Evolutionary conservation across 495 filamentous ascomycete genomes (phyloP).

Genomic region (Cetradonia linearis): DNA sequence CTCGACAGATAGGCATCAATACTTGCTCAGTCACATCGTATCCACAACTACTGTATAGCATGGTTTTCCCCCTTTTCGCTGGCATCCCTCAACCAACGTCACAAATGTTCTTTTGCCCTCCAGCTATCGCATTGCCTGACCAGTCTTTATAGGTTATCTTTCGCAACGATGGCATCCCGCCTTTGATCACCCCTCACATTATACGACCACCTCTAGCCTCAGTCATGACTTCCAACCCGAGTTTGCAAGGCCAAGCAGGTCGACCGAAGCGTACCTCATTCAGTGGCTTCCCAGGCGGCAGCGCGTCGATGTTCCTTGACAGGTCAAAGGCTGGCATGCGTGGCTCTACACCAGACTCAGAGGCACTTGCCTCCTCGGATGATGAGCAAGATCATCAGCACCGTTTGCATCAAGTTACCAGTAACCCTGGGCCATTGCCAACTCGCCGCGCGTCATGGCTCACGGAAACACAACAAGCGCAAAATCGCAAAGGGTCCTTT

Average conservation of each 20-base stretch:
- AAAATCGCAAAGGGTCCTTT: slow-evolving; percentile 42
- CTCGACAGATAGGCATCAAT: not conserved
- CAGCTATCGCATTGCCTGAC: not conserved
- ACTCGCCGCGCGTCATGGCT: slow-evolving; percentile 46
- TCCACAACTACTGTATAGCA: not conserved
- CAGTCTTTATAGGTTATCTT: not conserved
- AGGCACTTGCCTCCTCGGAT: slow-evolving; percentile 85
- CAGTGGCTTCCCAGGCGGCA: slow-evolving; percentile 28
- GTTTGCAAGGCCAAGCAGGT: slow-evolving; percentile 15
- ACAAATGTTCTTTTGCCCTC: not conserved
- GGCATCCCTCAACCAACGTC: not conserved
- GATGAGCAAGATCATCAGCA: slow-evolving; percentile 59
- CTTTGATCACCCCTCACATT: not conserved
- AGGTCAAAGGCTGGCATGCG: slow-evolving; percentile 56
- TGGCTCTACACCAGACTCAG: slow-evolving; percentile 83
- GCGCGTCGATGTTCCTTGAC: slow-evolving; percentile 55
- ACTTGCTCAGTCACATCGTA: not conserved
- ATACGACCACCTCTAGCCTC: not conserved
- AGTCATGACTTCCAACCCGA: slow-evolving; percentile 18
- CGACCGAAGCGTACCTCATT: slow-evolving; percentile 24
- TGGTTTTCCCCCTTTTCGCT: not conserved
- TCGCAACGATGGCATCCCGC: slow-evolving; percentile 1
- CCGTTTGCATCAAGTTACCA: slow-evolving; percentile 30
- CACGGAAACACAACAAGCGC: slow-evolving; percentile 38
- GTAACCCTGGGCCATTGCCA: slow-evolving; percentile 33